Evolutionary conservation across 176 grass and related monocot genomes (phyloP), one percentile per base, ranked within the genome.

Genomic region (Pontederia paniculata): DNA sequence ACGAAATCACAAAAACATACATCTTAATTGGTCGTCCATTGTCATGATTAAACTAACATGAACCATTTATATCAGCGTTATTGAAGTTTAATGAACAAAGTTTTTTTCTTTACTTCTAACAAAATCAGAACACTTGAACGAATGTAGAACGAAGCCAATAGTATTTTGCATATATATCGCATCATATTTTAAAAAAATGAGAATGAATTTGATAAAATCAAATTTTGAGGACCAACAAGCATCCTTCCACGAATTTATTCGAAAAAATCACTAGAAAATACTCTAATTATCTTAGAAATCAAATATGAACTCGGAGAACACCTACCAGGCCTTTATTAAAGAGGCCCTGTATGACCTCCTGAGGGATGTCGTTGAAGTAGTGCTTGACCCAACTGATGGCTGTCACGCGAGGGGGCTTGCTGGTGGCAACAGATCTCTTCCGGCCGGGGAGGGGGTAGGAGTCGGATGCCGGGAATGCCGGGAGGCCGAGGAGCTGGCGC

Each of bases 301-400:
- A 51, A 60, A 55, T 52, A 10, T 12, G 9, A 13, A 25, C 13
- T 14, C 4, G 10, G 10, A 21, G 52, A 57, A 12, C 16, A 20
- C 31, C 48, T 67, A 94, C 88, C 88, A 81, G 25, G 57, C 71
- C 70, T 62, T 70, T 76, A 57, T 72, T 84, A 74, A 94, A 94
- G 51, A 78, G 88, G 48, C 48, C 73, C 58, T 84, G 88, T 44
- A 88, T 74, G 23, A 78, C 70, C 52, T 88, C 88, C 64, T 58
- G 80, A 44, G 69, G 69, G 58, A 78, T 76, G 69, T 94, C 88
- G 5, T 70, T 57, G 46, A 94, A 84, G 49, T 83, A 84, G 70
- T 88, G 88, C 73, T 94, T 94, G 66, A 84, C 70, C 83, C 88
- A 88, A 70, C 80, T 88, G 25, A 94, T 70, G 19, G 67, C 88